These are phyloP conservation scores for Vigna radiata DNA, from an alignment of 306 rosid genomes.

Conservation along the genomic window DNA sequence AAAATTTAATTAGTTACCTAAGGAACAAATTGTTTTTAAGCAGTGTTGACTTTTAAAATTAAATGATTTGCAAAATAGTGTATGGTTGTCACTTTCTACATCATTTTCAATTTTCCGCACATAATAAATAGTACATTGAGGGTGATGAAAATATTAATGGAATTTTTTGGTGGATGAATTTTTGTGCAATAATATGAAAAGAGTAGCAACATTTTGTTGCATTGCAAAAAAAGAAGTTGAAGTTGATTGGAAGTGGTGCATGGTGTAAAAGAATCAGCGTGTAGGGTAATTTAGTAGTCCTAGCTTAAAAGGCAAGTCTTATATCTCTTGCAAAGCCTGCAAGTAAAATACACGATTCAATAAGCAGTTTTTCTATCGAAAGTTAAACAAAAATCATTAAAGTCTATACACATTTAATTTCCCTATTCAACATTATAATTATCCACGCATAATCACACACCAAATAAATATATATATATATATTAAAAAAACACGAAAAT, in stretches of 20 bases:
- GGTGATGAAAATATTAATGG: background rate
- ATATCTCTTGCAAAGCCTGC: constrained; percentile 56
- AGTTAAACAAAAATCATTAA: constrained; percentile 61
- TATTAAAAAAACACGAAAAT: too few species aligned
- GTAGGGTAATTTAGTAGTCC: constrained; percentile 29
- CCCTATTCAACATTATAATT: constrained; percentile 56
- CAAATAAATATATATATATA: background rate
- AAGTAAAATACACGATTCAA: constrained; percentile 52
- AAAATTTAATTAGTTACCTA: background rate
- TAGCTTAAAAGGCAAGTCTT: constrained; percentile 54
- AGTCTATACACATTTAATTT: constrained; percentile 53
- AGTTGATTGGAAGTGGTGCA: constrained; percentile 12
- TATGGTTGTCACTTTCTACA: background rate
- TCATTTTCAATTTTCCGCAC: background rate
- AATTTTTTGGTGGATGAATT: background rate
- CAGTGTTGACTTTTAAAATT: background rate
- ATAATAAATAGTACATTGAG: background rate
- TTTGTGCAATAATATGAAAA: background rate
- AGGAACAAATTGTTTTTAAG: background rate
- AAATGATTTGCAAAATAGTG: background rate
- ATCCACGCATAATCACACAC: background rate
- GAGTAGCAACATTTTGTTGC: background rate
- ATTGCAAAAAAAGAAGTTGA: constrained; percentile 46
- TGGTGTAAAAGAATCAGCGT: constrained; percentile 26
- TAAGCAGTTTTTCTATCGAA: constrained; percentile 58